Conservation (phyloP, 345 rosid species). For the Hevea brasiliensis region DNA sequence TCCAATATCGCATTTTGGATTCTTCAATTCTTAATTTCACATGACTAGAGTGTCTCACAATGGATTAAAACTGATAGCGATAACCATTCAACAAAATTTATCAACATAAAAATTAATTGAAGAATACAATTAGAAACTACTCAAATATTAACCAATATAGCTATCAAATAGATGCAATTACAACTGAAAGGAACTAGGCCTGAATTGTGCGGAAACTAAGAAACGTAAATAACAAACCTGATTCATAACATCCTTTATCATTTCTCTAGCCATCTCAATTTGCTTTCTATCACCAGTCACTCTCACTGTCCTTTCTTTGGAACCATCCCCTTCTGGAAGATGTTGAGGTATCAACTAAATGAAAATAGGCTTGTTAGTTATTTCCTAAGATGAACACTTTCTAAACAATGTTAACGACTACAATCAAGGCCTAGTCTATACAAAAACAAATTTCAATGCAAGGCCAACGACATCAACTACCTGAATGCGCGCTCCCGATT, state of each 20-base stretch:
- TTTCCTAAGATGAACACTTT: not conserved
- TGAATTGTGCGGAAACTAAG: not conserved
- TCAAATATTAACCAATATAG: constrained; percentile 3
- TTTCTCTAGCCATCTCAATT: constrained; percentile 74
- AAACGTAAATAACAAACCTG: constrained; percentile 58
- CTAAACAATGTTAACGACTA: not conserved
- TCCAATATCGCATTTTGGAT: not conserved
- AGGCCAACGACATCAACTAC: constrained; percentile 45
- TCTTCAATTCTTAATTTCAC: not conserved
- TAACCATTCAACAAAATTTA: not conserved
- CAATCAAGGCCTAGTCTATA: not conserved
- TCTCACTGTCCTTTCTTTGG: constrained; percentile 84
- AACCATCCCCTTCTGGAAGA: constrained; percentile 78
- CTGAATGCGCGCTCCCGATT: constrained; percentile 96
- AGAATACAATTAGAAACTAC: not conserved
- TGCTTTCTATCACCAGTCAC: constrained; percentile 83
- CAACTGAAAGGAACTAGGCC: not conserved
- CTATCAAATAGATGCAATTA: constrained; percentile 2
- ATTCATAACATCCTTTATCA: constrained; percentile 83
- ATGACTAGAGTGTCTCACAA: not conserved
- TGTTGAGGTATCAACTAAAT: constrained; percentile 85
- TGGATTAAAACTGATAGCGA: not conserved
- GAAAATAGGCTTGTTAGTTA: constrained; percentile 23
- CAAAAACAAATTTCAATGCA: not conserved
- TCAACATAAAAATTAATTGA: not conserved